Conservation (phyloP, 2,329 filamentous ascomycete genomes). For the Penicillium sp. region DNA sequence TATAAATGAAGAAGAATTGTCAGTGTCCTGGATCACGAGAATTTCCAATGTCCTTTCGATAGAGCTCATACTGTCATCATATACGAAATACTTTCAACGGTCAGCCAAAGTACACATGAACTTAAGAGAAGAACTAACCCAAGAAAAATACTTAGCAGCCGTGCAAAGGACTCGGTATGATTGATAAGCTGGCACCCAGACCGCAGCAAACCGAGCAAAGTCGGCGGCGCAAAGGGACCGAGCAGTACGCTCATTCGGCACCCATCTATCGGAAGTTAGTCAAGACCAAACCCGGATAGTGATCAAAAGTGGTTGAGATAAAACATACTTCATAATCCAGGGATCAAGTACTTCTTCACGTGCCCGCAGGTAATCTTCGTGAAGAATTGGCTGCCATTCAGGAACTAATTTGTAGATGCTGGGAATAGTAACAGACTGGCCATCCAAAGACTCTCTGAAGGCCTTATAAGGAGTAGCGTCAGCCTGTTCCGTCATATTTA, state of each 20-base stretch:
- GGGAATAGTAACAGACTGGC: slow-evolving; percentile 2
- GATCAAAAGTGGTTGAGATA: too few species aligned
- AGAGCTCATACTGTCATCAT: not conserved
- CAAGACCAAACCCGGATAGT: not conserved
- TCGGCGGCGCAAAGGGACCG: not conserved
- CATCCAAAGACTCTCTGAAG: not conserved
- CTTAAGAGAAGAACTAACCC: not conserved
- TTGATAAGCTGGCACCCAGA: not conserved
- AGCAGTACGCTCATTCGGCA: not conserved
- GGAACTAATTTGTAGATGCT: slow-evolving; percentile 5
- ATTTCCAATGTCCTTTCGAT: not conserved
- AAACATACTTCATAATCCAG: not conserved
- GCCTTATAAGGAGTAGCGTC: not conserved
- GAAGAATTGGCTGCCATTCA: slow-evolving; percentile 1
- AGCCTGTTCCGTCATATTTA: not conserved
- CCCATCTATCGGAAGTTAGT: not conserved
- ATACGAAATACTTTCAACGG: not conserved
- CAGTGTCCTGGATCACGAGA: not conserved
- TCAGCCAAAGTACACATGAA: not conserved
- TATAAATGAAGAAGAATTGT: not conserved
- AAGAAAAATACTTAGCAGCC: not conserved
- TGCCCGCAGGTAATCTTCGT: not conserved
- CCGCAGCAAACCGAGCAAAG: not conserved
- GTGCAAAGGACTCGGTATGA: not conserved
- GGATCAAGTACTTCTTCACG: slow-evolving; percentile 2